Percentiles rank a stretch among this genome's conserved stretches.
Evolutionary conservation across 2,329 filamentous ascomycete genomes (phyloP).

Genomic region (Claviceps arundinis): DNA sequence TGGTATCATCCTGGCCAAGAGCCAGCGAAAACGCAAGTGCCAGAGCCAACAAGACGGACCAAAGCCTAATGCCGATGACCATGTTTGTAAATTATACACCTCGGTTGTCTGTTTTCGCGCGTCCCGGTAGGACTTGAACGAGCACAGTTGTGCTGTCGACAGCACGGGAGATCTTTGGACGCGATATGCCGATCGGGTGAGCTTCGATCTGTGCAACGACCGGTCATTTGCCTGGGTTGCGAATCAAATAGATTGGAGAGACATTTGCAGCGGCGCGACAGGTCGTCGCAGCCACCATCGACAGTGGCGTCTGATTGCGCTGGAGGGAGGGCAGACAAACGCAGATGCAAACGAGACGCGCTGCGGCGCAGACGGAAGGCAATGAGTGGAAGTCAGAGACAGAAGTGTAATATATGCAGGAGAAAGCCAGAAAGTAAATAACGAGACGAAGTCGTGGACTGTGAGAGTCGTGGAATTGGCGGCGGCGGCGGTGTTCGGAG

Average conservation of each 20-base stretch:
- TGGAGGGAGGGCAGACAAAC: neutral
- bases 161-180: neutral
- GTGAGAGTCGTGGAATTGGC: neutral
- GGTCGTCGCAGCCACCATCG: neutral
- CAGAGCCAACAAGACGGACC: constrained; percentile 7
- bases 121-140: neutral
- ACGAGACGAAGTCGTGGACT: neutral
- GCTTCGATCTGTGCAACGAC: constrained; percentile 1
- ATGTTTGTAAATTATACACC: neutral
- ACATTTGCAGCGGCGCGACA: constrained; percentile 1
- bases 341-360: neutral
- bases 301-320: neutral
- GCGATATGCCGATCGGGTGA: neutral
- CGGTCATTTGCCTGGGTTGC: neutral
- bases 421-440: neutral
- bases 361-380: neutral
- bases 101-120: neutral
- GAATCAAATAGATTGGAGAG: constrained; percentile 1
- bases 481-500: neutral
- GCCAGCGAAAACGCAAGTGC: constrained; percentile 16
- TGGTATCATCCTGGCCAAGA: constrained; percentile 17
- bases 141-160: neutral
- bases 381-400: too few species aligned
- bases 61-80: neutral
- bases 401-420: too few species aligned